Base-by-base conservation (phyloP, 208 protist species). In the Entamoeba invadens region DNA sequence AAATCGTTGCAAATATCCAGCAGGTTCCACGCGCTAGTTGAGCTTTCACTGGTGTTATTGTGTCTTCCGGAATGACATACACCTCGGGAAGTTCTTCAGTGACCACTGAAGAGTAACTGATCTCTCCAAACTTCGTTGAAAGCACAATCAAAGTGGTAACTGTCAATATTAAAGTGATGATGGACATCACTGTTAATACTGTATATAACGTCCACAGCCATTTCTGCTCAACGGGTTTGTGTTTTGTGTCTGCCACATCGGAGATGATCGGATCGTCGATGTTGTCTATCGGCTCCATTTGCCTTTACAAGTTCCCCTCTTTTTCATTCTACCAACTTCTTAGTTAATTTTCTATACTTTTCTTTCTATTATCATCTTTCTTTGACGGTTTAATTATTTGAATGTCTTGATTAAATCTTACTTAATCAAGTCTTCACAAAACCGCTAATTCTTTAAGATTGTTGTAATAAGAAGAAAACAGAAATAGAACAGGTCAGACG, bases 401-500 rank as follows among this genome's bases (percentile, higher is more conserved):
- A n/a, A n/a, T n/a, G n/a, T n/a, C n/a, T n/a, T n/a, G n/a, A n/a
- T n/a, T n/a, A n/a, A n/a, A n/a, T n/a, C n/a, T n/a, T n/a, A n/a
- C n/a, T n/a, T n/a, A n/a, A n/a, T n/a, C n/a, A n/a, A n/a, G n/a
- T n/a, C n/a, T n/a, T n/a, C n/a, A n/a, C n/a, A n/a, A n/a, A n/a
- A n/a, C n/a, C n/a, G n/a, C n/a, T n/a, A n/a, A n/a, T n/a, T n/a
- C n/a, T n/a, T n/a, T n/a, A n/a, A n/a, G n/a, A n/a, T n/a, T n/a
- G n/a, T n/a, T n/a, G n/a, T n/a, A n/a, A n/a, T n/a, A n/a, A n/a
- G n/a, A n/a, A n/a, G n/a, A n/a, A n/a, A n/a, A n/a, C n/a, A n/a
- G n/a, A n/a, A n/a, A n/a, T n/a, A n/a, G n/a, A 87, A 87, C 57
- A 87, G 57, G 57, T 87, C 57, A 87, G 57, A 87, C 57, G 57